A percentile compares a stretch with the other conserved stretches of the same genome.
phyloP scores from a whole-genome alignment of 1,284 basidiomycete species.

The Trichosporon asahii region DNA sequence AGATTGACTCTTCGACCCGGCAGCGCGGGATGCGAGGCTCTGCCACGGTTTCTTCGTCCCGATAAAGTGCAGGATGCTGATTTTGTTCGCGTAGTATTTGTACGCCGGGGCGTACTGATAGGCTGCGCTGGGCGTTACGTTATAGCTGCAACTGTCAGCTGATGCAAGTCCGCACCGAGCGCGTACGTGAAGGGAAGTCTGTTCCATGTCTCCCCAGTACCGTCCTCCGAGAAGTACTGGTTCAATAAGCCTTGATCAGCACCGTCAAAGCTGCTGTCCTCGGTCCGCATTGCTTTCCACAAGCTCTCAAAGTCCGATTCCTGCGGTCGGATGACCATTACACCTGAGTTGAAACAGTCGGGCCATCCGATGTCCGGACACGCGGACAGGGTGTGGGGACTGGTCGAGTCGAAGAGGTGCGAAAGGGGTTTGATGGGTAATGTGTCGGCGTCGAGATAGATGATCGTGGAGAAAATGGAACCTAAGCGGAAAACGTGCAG shows the following conservation, averaged over 20 bases:
- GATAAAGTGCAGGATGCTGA: slow-evolving; percentile 90
- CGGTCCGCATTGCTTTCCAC: slow-evolving; percentile 44
- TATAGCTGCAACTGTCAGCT: slow-evolving; percentile 59
- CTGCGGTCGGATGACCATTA: slow-evolving; percentile 80
- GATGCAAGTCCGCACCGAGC: not conserved
- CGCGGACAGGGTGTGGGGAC: slow-evolving; percentile 61
- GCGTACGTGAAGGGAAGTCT: slow-evolving; percentile 74
- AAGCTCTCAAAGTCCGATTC: slow-evolving; percentile 76
- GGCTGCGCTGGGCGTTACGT: slow-evolving; percentile 93
- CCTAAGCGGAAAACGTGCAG: slow-evolving; percentile 88
- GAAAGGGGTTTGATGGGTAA: slow-evolving; percentile 82
- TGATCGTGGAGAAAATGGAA: slow-evolving; percentile 73
- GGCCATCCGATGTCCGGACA: slow-evolving; percentile 97
- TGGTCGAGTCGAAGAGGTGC: slow-evolving; percentile 70
- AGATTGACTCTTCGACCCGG: slow-evolving; percentile 28
- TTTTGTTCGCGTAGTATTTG: slow-evolving; percentile 81
- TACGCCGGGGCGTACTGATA: slow-evolving; percentile 98
- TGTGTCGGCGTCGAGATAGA: slow-evolving; percentile 95
- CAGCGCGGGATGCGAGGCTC: slow-evolving; percentile 62
- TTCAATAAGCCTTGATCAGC: slow-evolving; percentile 95
- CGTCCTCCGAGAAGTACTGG: slow-evolving; percentile 66
- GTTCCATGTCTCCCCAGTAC: slow-evolving; percentile 76
- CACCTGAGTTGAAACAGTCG: slow-evolving; percentile 96
- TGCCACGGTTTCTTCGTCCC: slow-evolving; percentile 92
- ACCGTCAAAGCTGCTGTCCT: slow-evolving; percentile 88